Evolutionary conservation across 2,329 filamentous ascomycete genomes (phyloP), one percentile per base, ranked within the genome.

Genomic region (Beauveria caledonica): DNA sequence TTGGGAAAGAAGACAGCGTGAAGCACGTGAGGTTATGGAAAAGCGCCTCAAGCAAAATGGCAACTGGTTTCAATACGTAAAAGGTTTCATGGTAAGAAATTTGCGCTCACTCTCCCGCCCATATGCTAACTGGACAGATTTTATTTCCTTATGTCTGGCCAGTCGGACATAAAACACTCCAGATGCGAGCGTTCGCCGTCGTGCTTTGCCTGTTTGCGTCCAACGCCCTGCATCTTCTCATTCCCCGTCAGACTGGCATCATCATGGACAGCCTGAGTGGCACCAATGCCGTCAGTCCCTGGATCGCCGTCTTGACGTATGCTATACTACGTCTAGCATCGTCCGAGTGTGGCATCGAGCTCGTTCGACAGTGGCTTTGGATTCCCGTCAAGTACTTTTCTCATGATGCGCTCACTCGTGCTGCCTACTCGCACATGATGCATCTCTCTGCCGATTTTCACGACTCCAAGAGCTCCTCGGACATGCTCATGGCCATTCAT

Each of bases 81-180:
- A 88, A 68, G 84, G 86, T 6, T 95, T 92, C 73, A 77, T 79
- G 67, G 83, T 80, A 71, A 61, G 73, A 63, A 21, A 25, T 57
- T 50, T 25, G 62, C 59, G n/a, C 11, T n/a, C 23, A 9, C 3
- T 17, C 27, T 50, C 25, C 52, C 62, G 27, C 63, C 39, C 39
- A 21, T 23, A 25, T 29, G 21, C 52, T 57, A 25, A 58, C 11
- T 39, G 27, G n/a, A 15, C 60, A 87, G 83, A 75, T 93, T 40
- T 87, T 96, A 70, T 77, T 92, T 29, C 90, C 89, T 0, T 89
- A 91, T 68, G 77, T 96, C 21, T 92, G 89, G 84, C 91, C 92
- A 1, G 80, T 84, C 56, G 81, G 86, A 46, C 83, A 88, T 67
- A 80, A 78, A 58, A 71, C 75, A 15, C 80, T 94, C 19, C 89